These are phyloP conservation scores for Microglena sp. DNA, from an alignment of 139 green algal species.

Conservation along the genomic window DNA sequence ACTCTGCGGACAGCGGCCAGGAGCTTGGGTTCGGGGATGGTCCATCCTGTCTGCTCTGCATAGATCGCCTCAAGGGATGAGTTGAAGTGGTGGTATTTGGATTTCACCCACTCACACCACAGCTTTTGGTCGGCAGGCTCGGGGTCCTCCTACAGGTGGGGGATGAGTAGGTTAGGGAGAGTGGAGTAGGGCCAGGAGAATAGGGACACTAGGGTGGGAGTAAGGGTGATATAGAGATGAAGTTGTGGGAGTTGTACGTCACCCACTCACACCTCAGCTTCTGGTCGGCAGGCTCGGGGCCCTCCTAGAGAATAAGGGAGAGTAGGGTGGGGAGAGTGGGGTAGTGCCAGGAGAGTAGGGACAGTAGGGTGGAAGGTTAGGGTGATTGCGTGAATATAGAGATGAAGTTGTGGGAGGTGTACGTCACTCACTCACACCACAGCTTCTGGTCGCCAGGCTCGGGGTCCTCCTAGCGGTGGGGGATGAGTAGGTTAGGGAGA, in stretches of 20 bases:
- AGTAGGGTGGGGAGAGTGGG: neutral
- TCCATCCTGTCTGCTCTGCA: conserved; percentile 26
- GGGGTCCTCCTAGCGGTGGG: conserved; percentile 2
- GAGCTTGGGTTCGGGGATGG: conserved; percentile 34
- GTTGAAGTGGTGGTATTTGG: conserved; percentile 15
- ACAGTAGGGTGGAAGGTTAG: too few relatives aligned
- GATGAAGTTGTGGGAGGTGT: too few relatives aligned
- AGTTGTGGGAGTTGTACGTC: too few relatives aligned
- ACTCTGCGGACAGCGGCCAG: conserved; percentile 17
- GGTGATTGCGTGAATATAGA: too few relatives aligned
- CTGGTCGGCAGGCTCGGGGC: neutral
- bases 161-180: too few relatives aligned
- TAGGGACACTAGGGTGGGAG: too few relatives aligned
- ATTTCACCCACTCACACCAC: conserved; percentile 10
- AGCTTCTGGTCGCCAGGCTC: neutral
- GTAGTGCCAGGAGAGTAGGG: too few relatives aligned
- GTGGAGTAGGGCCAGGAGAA: too few relatives aligned
- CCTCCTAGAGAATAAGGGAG: conserved; percentile 1
- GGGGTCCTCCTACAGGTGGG: conserved; percentile 3
- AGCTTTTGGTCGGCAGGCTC: neutral
- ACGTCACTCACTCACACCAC: too few relatives aligned
- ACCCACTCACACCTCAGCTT: too few relatives aligned
- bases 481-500: too few relatives aligned
- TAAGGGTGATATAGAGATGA: too few relatives aligned
- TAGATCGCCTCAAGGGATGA: conserved; percentile 19